Conservation (phyloP, 495 filamentous ascomycete species). For the Xeromyces bisporus region DNA sequence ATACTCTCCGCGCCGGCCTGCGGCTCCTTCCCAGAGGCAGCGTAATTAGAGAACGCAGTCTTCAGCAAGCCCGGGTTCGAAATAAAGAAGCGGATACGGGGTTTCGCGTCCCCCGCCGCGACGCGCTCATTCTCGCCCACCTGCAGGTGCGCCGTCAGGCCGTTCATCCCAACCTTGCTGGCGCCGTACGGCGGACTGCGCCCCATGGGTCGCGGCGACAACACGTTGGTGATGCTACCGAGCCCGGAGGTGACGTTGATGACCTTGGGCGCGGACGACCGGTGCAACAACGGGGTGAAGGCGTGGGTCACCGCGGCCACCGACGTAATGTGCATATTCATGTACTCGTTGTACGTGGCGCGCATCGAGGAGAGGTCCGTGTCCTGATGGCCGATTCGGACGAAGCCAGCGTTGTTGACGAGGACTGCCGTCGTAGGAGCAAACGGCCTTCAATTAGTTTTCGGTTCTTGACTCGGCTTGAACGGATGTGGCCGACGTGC, state of each 20-base stretch:
- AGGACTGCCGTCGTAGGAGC: slow-evolving; percentile 9
- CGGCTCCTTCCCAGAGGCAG: slow-evolving; percentile 11
- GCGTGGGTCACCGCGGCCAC: slow-evolving; percentile 10
- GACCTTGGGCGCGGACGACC: slow-evolving; percentile 6
- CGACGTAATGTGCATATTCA: slow-evolving; percentile 14
- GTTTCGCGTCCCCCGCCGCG: slow-evolving; percentile 2
- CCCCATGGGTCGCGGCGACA: slow-evolving; percentile 6
- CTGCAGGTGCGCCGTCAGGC: slow-evolving; percentile 18
- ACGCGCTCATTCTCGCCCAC: slow-evolving; percentile 12
- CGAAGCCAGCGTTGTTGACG: slow-evolving; percentile 18
- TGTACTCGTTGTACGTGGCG: slow-evolving; percentile 7
- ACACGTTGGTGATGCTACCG: slow-evolving; percentile 4
- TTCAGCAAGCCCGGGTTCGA: slow-evolving; percentile 15
- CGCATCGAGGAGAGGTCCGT: slow-evolving; percentile 5
- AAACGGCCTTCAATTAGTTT: background rate
- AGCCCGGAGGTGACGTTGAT: slow-evolving; percentile 13
- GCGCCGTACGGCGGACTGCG: slow-evolving; percentile 9
- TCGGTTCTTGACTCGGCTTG: background rate
- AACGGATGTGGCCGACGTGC: background rate
- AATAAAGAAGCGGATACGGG: slow-evolving; percentile 12
- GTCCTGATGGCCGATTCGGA: slow-evolving; percentile 1
- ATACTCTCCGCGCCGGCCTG: slow-evolving; percentile 18
- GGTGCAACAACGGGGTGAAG: slow-evolving; percentile 14
- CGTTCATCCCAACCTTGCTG: slow-evolving; percentile 18
- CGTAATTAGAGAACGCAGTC: slow-evolving; percentile 22